Evolutionary conservation across 2,329 filamentous ascomycete species (phyloP), one percentile per base, ranked within the genome.

Genomic region (Alternaria sp.): DNA sequence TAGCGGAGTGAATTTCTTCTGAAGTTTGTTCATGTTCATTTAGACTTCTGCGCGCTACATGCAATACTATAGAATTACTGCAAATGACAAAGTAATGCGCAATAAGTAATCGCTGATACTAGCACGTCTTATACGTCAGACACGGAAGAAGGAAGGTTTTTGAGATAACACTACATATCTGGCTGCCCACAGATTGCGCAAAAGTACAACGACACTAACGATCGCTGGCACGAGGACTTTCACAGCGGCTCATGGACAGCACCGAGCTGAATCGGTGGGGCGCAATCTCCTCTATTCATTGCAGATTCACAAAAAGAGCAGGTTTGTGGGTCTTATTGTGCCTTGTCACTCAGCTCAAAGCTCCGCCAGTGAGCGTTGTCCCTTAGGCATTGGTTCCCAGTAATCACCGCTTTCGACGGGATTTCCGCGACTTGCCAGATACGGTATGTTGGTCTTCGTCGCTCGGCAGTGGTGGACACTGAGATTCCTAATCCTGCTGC

Each of bases 61-160:
- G 6, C 12, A 16, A 34, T 34, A 0, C 14, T 12, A 34, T 34
- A 5, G 0, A 14, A 34, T 34, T 34, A 5, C 12, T 34, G 32
- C 14, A 34, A 2, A 14, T 16, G 32, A 34, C 12, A 34, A 34
- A 34, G 32, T 36, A 16, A 36, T 36, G 16, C 14, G 32, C 32
- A 36, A 36, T 1, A 12, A 16, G 32, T 36, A 14, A 36, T 36
- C 5, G 28, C 8, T 11, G 11, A 30, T 0, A 30, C 11, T 30
- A 12, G 28, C 28, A 30, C 28, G 0, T 30, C 1, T 2, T 11
- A 0, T 30, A 12, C 0, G 28, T 30, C 28, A 30, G 28, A 0
- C 28, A 11, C 28, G 11, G 28, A 30, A 30, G 28, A 30, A 30
- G 9, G 28, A 30, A 30, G 28, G 4, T 0, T 30, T 30, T 30